Percentiles rank a stretch among this genome's conserved stretches.
These are phyloP conservation scores for Diutina scorzettiae DNA, from an alignment of 1,139 yeast species.

Conservation along the genomic window DNA sequence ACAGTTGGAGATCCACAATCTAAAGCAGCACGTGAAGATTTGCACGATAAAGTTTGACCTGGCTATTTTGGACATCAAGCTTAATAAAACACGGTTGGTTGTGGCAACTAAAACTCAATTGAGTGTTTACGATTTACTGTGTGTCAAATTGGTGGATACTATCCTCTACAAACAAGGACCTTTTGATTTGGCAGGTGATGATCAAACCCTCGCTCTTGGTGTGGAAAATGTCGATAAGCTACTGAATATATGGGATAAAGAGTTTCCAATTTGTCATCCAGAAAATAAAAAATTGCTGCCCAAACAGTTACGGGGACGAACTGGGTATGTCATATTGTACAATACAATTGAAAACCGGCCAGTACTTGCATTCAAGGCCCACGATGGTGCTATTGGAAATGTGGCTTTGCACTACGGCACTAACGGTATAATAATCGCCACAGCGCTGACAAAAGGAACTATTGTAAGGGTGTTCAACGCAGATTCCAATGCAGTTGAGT, in stretches of 20 bases:
- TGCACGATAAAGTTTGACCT: constrained; percentile 64
- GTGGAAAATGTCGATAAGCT: background rate
- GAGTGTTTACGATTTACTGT: background rate
- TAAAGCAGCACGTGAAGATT: constrained; percentile 55
- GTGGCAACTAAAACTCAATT: constrained; percentile 16
- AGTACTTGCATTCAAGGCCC: constrained; percentile 3
- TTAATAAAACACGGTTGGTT: constrained; percentile 55
- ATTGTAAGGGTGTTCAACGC: background rate
- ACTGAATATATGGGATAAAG: background rate
- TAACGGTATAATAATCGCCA: background rate
- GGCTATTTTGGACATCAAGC: constrained; percentile 44
- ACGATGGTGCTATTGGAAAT: background rate
- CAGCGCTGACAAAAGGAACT: background rate
- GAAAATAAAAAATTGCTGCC: background rate
- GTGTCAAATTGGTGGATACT: background rate
- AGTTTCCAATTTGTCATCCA: constrained; percentile 1
- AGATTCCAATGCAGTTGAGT: background rate
- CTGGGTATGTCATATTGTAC: background rate
- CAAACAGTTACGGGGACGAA: background rate
- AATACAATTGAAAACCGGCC: constrained; percentile 2
- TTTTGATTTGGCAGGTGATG: background rate
- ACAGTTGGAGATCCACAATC: constrained; percentile 47
- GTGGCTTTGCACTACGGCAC: background rate
- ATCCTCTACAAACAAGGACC: background rate
- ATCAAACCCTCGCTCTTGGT: background rate